Conservation (phyloP, 2,329 filamentous ascomycete genomes). For the Atkinsonella texensis region DNA sequence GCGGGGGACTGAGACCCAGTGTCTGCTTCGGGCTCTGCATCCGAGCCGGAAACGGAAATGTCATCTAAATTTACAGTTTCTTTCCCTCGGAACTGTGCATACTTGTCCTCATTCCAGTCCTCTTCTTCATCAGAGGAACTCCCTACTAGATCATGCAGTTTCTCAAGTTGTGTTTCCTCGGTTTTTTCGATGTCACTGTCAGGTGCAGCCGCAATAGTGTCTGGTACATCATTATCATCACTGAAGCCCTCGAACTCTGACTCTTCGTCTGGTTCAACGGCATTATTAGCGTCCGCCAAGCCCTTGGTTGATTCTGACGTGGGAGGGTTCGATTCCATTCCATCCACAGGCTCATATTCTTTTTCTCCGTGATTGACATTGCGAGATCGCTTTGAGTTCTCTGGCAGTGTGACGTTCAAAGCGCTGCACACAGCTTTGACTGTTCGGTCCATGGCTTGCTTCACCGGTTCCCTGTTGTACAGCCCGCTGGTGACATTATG, state of each 20-base stretch:
- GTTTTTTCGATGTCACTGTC: constrained; percentile 16
- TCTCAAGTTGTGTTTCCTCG: constrained; percentile 24
- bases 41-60: constrained; percentile 26
- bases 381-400: constrained; percentile 21
- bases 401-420: constrained; percentile 35
- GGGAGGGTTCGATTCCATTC: constrained; percentile 4
- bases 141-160: constrained; percentile 34
- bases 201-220: neutral
- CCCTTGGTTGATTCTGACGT: constrained; percentile 5
- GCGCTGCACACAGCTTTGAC: constrained; percentile 35
- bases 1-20: constrained; percentile 15
- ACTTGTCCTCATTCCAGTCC: constrained; percentile 22
- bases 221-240: constrained; percentile 16
- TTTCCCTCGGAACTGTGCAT: constrained; percentile 19
- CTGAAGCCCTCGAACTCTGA: constrained; percentile 27
- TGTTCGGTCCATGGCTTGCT: constrained; percentile 35
- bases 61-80: constrained; percentile 27
- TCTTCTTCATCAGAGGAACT: constrained; percentile 32
- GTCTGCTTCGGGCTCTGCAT: constrained; percentile 16
- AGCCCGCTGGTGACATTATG: constrained; percentile 50
- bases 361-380: constrained; percentile 21
- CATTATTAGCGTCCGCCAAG: constrained; percentile 7
- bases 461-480: constrained; percentile 40
- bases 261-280: constrained; percentile 15
- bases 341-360: constrained; percentile 17